Evolutionary conservation across 148 eudicot genomes (phyloP).

Genomic region (Rhododendron henanense): DNA sequence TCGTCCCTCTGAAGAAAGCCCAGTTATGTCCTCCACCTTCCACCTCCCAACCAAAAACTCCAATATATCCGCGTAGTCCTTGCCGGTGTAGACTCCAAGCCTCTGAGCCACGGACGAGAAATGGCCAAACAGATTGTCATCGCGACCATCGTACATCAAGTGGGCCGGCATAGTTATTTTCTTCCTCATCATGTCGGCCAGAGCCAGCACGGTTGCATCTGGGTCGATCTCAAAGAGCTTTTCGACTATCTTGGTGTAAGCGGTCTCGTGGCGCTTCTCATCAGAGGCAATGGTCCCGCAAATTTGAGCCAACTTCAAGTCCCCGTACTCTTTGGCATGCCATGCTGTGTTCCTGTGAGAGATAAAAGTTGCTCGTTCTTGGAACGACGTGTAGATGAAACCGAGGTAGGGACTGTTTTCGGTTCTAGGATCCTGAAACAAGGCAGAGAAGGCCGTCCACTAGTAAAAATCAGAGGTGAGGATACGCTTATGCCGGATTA

Average conservation of each 20-base stretch:
- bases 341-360: conserved; percentile 26
- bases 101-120: conserved; percentile 23
- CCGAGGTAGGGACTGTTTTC: conserved; percentile 27
- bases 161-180: conserved; percentile 26
- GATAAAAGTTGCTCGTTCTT: conserved; percentile 26
- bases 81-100: conserved; percentile 22
- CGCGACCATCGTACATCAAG: conserved; percentile 24
- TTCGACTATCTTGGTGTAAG: conserved; percentile 25
- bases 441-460: not conserved
- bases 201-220: conserved; percentile 16
- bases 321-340: conserved; percentile 22
- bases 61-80: conserved; percentile 25
- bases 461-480: not conserved
- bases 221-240: conserved; percentile 26
- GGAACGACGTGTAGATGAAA: conserved; percentile 25
- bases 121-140: conserved; percentile 22
- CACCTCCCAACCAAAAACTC: conserved; percentile 23
- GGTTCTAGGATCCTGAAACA: conserved; percentile 18
- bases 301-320: conserved; percentile 16
- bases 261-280: conserved; percentile 29
- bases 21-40: conserved; percentile 20
- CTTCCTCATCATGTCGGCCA: conserved; percentile 28
- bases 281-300: conserved; percentile 26
- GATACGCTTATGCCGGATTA: not conserved
- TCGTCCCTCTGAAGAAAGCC: conserved; percentile 14